These are phyloP conservation scores for Yarrowia sp. DNA, from an alignment of 805 yeast species.

Conservation along the genomic window DNA sequence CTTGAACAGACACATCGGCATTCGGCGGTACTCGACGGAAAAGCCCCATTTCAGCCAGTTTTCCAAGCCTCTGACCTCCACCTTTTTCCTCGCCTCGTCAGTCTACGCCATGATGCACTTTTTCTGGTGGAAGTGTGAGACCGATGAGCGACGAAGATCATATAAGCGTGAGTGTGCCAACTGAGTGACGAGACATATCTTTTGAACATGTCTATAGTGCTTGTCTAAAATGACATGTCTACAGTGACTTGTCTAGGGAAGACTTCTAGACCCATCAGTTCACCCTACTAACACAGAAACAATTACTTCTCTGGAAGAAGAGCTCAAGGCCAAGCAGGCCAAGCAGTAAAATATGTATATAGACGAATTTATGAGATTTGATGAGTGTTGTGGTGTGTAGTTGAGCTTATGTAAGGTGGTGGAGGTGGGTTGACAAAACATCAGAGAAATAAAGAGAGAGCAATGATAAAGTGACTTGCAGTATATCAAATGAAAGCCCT, in stretches of 20 bases:
- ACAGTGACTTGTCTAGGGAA: too few species aligned
- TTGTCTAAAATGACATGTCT: too few species aligned
- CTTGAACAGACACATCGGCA: neutral
- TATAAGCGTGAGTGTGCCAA: slow-evolving; percentile 3
- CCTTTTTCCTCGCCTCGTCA: slow-evolving; percentile 37
- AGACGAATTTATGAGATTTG: neutral
- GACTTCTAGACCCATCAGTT: neutral
- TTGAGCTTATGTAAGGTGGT: too few species aligned
- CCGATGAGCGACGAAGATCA: slow-evolving; percentile 29
- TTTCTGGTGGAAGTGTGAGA: slow-evolving; percentile 31
- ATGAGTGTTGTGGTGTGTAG: too few species aligned
- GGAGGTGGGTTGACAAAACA: too few species aligned
- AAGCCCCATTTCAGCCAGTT: slow-evolving; percentile 20
- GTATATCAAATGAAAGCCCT: neutral
- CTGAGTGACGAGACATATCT: too few species aligned
- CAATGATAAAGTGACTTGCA: too few species aligned
- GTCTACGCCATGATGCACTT: slow-evolving; percentile 25
- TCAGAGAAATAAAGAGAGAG: too few species aligned
- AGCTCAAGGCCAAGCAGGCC: slow-evolving; percentile 26
- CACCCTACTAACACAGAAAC: slow-evolving; percentile 14
- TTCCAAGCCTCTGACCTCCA: slow-evolving; percentile 20
- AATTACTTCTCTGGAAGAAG: slow-evolving; percentile 11
- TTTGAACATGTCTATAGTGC: too few species aligned
- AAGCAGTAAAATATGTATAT: slow-evolving; percentile 14
- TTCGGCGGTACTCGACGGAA: slow-evolving; percentile 20